Conservation (phyloP, 495 filamentous ascomycete genomes). For the Aspergillus indologenus region DNA sequence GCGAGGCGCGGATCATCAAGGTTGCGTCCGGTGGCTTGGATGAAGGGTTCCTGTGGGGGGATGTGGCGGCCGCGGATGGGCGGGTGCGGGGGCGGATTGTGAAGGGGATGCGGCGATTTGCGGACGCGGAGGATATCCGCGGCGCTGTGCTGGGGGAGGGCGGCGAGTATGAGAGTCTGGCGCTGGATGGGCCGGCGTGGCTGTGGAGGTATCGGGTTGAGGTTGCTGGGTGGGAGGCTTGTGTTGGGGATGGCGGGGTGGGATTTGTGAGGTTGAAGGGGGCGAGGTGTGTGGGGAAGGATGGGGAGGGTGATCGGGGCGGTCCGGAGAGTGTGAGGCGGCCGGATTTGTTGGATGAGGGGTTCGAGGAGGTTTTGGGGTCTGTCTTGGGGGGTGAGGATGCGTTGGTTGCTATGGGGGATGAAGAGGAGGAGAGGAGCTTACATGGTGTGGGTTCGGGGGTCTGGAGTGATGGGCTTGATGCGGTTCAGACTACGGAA, state of each 20-base stretch:
- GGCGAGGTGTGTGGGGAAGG: constrained; percentile 57
- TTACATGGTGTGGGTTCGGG: constrained; percentile 15
- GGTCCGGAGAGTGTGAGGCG: constrained; percentile 34
- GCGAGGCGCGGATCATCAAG: constrained; percentile 88
- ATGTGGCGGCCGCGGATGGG: constrained; percentile 56
- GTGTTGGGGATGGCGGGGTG: constrained; percentile 67
- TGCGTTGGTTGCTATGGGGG: not conserved
- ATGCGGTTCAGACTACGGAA: constrained; percentile 21
- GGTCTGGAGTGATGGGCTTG: not conserved
- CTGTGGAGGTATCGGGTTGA: constrained; percentile 72
- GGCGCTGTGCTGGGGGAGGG: constrained; percentile 86
- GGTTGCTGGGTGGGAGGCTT: constrained; percentile 54
- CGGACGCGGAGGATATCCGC: constrained; percentile 41
- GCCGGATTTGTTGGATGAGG: constrained; percentile 45
- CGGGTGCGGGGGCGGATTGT: constrained; percentile 51
- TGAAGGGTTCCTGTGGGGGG: constrained; percentile 76
- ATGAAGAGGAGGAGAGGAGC: not conserved
- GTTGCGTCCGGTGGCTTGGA: constrained; percentile 88
- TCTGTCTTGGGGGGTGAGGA: constrained; percentile 15
- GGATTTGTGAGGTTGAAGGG: constrained; percentile 57
- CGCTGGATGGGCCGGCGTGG: constrained; percentile 69
- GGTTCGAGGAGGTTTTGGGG: constrained; percentile 35
- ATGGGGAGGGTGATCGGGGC: constrained; percentile 32
- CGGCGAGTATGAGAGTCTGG: constrained; percentile 94
- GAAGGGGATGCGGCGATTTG: constrained; percentile 66